Base-by-base conservation (phyloP, 2,329 filamentous ascomycete genomes). In the Diaporthe longicolla region DNA sequence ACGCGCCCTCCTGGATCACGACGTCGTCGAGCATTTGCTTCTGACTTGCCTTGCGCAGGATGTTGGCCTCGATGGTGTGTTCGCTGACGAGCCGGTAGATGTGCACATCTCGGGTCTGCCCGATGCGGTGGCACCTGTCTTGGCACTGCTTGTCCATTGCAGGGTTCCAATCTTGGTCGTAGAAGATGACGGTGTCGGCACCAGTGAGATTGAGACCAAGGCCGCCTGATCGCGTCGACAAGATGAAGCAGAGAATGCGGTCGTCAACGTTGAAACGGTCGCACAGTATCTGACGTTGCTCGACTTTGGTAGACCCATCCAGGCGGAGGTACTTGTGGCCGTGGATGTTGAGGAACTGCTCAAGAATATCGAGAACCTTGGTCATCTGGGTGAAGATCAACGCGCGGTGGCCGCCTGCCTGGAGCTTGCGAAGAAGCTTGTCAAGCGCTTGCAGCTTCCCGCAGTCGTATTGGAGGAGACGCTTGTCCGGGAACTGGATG, bases 371-470 rank as follows among this genome's bases (percentile, higher is more conserved):
- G 24, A 99, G 89, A 59, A 98, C 97, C 82, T 97, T 98, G 61
- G 97, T 98, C 97, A 99, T 99, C 81, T 99, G 97, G 0, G 97
- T 98, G 83, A 99, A 99, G 81, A 99, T 99, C 68, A 99, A 88
- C 13, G 95, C 97, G 10, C 97, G 94, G 80, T 98, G 97, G 1
- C 95, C 95, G 52, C 95, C 95, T 3, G 94, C 91, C 83, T 98
- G 95, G 10, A 99, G 88, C 76, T 93, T 92, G 13, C 97, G 93
- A 19, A 99, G 89, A 2, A 99, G 89, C 75, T 92, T 92, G 79
- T 97, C 97, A 21, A 99, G 89, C 24, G 93, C 92, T 80, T 99
- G 97, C 4, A 99, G 89, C 83, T 99, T 99, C 78, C 97, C 97
- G 80, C 97, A 98, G 83, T 99, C 97, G 82, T 97, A 99, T 82